Base-by-base conservation (phyloP, 2,329 filamentous ascomycete species). In the Phialemonium atrogriseum region DNA sequence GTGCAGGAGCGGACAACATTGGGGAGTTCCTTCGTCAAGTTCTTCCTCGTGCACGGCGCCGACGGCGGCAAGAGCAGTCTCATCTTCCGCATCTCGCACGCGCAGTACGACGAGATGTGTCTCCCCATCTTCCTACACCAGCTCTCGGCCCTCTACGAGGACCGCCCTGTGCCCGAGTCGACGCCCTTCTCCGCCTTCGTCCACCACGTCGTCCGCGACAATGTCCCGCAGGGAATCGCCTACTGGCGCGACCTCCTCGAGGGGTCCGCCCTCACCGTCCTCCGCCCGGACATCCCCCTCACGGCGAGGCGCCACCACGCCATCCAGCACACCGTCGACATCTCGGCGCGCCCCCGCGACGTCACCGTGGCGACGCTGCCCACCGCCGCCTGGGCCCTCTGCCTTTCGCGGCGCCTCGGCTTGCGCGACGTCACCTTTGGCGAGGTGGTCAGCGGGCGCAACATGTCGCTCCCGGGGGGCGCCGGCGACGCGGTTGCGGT, bases 51-150 rank as follows among this genome's bases (percentile, higher is more conserved):
- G 10, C 23, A 49, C 25, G 37, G 35, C 23, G 24, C 30, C 9
- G 27, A 43, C 4, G 41, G 25, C 11, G 38, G 31, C 10, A 38
- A 51, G 5, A 45, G 54, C 2, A 56, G 52, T 9, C 53, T 65
- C 11, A 46, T 54, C 5, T 49, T 66, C 35, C 49, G 60, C 19
- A 50, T 68, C 7, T 68, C 64, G 0, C 64, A 67, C 35, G 59
- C 63, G 0, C 62, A 66, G 31, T 67, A 67, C 28, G 63, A 67
- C 14, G 63, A 62, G 15, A 55, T 65, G 13, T 65, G 56, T 7
- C 47, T 67, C 1, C 62, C 63, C 0, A 46, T 53, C 2, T 43
- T 66, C 1, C 56, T 63, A 17, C 46, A 51, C 3, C 56, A 65
- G 27, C 48, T 66, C 16, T 55, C 57, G 2, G 45, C 52, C 2